phyloP scores from a whole-genome alignment of 2,329 filamentous ascomycete genomes.

The Penicillium brevicompactum region DNA sequence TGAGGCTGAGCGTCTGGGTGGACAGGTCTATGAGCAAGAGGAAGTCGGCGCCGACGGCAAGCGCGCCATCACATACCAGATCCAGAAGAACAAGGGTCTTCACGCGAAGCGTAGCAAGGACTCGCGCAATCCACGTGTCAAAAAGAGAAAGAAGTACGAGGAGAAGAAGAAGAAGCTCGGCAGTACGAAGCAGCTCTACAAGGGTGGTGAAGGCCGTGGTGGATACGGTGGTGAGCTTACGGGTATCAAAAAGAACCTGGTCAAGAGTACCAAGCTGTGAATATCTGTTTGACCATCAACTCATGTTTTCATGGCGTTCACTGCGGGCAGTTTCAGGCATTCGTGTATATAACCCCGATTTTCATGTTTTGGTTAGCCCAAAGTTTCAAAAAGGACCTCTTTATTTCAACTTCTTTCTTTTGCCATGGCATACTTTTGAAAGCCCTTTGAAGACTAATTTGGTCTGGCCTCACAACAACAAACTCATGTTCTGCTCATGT shows the following conservation, averaged over 20 bases:
- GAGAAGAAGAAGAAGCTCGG: constrained; percentile 96
- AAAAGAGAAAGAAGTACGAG: constrained; percentile 96
- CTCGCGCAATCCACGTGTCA: constrained; percentile 89
- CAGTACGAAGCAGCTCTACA: constrained; percentile 82
- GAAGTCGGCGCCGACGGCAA: constrained; percentile 80
- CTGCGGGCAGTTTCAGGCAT: constrained; percentile 25
- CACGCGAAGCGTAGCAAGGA: constrained; percentile 91
- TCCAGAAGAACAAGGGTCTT: constrained; percentile 97
- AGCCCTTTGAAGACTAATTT: no score
- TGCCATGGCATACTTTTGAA: no score
- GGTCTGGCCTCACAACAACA: no score
- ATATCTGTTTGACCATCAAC: constrained; percentile 10
- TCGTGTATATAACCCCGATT: constrained; percentile 28
- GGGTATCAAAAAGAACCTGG: constrained; percentile 90
- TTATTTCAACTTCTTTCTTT: background rate
- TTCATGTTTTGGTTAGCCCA: constrained; percentile 12
- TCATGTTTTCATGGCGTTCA: constrained; percentile 23
- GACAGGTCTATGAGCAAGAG: constrained; percentile 66
- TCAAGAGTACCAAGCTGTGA: constrained; percentile 91
- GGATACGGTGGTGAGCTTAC: constrained; percentile 90
- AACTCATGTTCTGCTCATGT: no score
- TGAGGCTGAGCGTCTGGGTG: constrained; percentile 58
- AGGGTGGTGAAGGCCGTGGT: constrained; percentile 78
- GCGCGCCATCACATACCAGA: constrained; percentile 87
- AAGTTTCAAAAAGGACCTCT: constrained; percentile 7